Base-by-base conservation (phyloP, 2,329 filamentous ascomycete species). In the Phaeophleospora eucalypticola region DNA sequence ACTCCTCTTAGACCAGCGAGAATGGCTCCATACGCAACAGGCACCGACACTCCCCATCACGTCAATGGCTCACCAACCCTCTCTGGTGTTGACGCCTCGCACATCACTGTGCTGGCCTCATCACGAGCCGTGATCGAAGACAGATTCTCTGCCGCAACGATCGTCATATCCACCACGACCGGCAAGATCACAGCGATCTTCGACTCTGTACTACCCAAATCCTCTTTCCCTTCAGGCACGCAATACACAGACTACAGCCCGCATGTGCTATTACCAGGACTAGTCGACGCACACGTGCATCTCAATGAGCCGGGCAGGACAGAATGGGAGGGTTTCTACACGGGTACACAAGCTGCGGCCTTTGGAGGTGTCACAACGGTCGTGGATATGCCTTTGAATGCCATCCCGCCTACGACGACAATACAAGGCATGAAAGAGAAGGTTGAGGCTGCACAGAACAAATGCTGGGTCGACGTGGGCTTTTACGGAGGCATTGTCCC, bases 391-490 rank as follows among this genome's bases (percentile, higher is more conserved):
- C 93, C 93, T 27, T 71, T 97, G 52, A 98, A 98, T 70, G 89
- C 91, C 40, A 95, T 98, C 44, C 93, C 93, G 29, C 93, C 93
- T 0, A 98, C 93, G 0, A 97, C 91, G 8, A 97, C 91, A 0
- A 77, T 97, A 2, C 74, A 76, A 15, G 88, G 86, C 4, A 79
- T 98, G 57, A 76, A 85, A 52, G 86, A 89, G 72, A 98, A 98
- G 75, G 75, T 95, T 38, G 79, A 80, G 20, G 93, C 93, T 18
- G 89, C 89, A 34, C 70, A 80, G 51, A 89, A 87, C 27, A 86
- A 97, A 71, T 95, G 91, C 71, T 98, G 91, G 91, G 89, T 97
- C 19, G 93, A 97, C 61, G 90, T 97, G n/a, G 93, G 89, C 21
- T 97, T 98, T 69, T 97, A 97, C 65, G 93, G 93, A 19, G 93